Evolutionary conservation across 768 basidiomycete species (phyloP).

Genomic region (Collybia sp.): DNA sequence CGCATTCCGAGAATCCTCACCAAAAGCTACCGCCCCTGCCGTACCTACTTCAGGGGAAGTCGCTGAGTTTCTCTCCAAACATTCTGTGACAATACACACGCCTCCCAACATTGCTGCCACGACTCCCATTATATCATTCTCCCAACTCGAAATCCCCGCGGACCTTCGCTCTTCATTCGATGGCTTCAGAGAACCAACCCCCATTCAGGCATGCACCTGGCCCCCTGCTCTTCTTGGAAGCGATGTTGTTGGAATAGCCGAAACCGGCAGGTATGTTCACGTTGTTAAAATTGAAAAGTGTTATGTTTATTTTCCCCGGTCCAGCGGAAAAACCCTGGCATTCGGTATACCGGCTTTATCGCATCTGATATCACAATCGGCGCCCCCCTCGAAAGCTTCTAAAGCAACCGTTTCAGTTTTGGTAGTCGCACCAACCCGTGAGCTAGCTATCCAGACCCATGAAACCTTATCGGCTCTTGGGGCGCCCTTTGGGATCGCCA

Average conservation of each 20-base stretch:
- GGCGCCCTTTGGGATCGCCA: slow-evolving; percentile 66
- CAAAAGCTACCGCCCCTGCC: slow-evolving; percentile 11
- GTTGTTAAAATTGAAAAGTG: background rate
- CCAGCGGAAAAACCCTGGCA: slow-evolving; percentile 91
- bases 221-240: slow-evolving; percentile 74
- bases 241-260: slow-evolving; percentile 95
- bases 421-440: slow-evolving; percentile 91
- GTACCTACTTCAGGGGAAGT: slow-evolving; percentile 34
- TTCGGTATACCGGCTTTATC: slow-evolving; percentile 91
- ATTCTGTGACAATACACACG: slow-evolving; percentile 70
- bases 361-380: slow-evolving; percentile 44
- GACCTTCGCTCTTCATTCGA: slow-evolving; percentile 59
- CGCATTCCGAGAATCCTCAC: slow-evolving; percentile 10
- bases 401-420: slow-evolving; percentile 53
- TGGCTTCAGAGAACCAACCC: slow-evolving; percentile 83
- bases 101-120: slow-evolving; percentile 39
- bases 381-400: slow-evolving; percentile 21
- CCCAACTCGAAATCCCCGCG: slow-evolving; percentile 61
- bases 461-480: slow-evolving; percentile 75
- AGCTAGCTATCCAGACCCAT: slow-evolving; percentile 94
- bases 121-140: slow-evolving; percentile 71
- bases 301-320: slow-evolving; percentile 4
- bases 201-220: slow-evolving; percentile 96
- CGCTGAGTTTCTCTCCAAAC: slow-evolving; percentile 61
- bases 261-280: slow-evolving; percentile 74